phyloP scores from a whole-genome alignment of 257 asterid genomes.

The Solanum pinnatisectum region DNA sequence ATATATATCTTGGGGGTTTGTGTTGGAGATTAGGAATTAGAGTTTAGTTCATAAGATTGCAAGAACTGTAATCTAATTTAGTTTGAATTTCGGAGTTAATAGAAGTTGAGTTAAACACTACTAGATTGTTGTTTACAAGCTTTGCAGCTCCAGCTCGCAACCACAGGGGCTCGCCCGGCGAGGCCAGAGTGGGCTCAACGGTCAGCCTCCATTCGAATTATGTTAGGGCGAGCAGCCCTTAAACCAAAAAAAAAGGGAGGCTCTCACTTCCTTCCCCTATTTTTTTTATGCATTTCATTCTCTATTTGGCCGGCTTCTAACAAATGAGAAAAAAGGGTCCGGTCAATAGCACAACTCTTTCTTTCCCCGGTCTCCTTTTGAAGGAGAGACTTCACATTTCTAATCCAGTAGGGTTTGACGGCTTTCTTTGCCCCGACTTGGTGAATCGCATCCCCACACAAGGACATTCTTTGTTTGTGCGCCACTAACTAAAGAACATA shows the following conservation, averaged over 20 bases:
- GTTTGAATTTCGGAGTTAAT: background rate
- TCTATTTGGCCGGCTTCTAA: background rate
- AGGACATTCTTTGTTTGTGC: background rate
- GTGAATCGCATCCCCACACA: background rate
- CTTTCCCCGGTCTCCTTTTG: background rate
- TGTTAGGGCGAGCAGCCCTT: background rate
- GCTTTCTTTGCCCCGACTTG: background rate
- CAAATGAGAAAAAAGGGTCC: background rate
- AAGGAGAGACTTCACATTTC: background rate
- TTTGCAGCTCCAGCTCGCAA: background rate
- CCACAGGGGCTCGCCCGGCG: background rate
- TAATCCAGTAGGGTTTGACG: background rate
- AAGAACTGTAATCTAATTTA: background rate
- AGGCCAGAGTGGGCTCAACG: background rate
- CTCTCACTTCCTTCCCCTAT: background rate
- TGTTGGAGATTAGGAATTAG: background rate
- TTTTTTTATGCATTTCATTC: background rate
- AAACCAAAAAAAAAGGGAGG: too few relatives aligned
- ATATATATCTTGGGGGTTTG: background rate
- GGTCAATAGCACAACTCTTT: background rate
- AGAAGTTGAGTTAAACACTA: background rate
- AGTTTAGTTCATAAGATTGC: background rate
- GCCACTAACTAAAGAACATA: background rate
- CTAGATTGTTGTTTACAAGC: background rate
- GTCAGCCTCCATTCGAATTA: background rate